Base-by-base conservation (phyloP, 164 flowering plant species). In the Aristolochia contorta region DNA sequence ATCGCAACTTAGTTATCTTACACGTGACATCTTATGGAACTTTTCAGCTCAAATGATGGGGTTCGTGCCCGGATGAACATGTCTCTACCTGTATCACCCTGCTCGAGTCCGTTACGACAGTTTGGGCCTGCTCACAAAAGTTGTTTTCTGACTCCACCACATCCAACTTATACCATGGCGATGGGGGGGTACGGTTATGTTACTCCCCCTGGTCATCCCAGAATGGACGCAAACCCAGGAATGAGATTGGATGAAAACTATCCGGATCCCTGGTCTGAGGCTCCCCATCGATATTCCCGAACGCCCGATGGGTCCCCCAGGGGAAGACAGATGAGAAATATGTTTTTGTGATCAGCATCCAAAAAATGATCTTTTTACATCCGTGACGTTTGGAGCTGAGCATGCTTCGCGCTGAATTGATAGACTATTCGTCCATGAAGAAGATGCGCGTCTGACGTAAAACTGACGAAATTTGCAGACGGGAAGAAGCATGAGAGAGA, bases 141-240 rank as follows among this genome's bases (percentile, higher is more conserved):
- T 63, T 77, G 76, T 64, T 78, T 71, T 51, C 77, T 82, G 19
- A 83, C 97, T 33, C 91, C 96, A 62, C 91, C 85, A 45, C 89
- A 82, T 68, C 84, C 86, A 20, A 24, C 77, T 57, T 80, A 64
- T 60, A 54, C 73, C 18, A 22, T 62, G 30, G 50, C 56, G 52
- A 64, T 47, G 66, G 55, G 41, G 22, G 59, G 57, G 52, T 62
- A 50, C 56, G 72, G 54, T 47, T 21, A 43, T 27, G 60, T 22
- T 20, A 57, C 61, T 56, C 24, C 37, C 32, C 56, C 59, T 23
- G 16, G 43, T 54, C 54, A 18, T 54, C 65, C 65, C 25, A 20
- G 49, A 5, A 16, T 14, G 25, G 25, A 19, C 7, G 45, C 25
- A 20, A 54, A 45, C 50, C 53, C 63, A 60, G 53, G 65, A 22